Evolutionary conservation across 495 filamentous ascomycete genomes (phyloP).

Genomic region (Aspergillus saccharolyticus): DNA sequence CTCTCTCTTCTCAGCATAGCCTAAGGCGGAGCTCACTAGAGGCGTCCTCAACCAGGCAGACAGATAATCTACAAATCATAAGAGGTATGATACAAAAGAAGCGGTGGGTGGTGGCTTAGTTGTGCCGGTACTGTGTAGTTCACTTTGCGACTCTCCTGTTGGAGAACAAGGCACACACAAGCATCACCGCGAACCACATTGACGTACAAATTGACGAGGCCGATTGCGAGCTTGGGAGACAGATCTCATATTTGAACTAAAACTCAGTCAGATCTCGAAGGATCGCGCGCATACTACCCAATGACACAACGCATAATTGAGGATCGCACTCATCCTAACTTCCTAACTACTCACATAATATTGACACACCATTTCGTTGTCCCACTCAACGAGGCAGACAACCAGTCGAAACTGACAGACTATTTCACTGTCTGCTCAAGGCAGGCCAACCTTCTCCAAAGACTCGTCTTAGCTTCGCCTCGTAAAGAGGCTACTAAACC

Average conservation of each 20-base stretch:
- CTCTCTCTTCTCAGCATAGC: background rate
- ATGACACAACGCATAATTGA: background rate
- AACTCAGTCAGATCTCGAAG: no score
- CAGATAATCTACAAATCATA: background rate
- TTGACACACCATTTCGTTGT: no score
- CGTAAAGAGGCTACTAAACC: constrained; percentile 3
- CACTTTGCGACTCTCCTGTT: background rate
- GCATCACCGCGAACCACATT: no score
- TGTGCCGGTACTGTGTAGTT: background rate
- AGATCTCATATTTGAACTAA: no score
- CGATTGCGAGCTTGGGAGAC: no score
- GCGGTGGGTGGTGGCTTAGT: background rate
- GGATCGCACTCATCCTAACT: background rate
- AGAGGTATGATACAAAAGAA: background rate
- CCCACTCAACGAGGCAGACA: no score
- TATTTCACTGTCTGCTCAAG: background rate
- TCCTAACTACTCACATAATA: no score
- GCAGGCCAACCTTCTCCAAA: background rate
- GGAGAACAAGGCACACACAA: background rate
- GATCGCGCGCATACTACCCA: background rate
- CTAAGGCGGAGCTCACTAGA: background rate
- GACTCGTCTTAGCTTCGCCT: constrained; percentile 9
- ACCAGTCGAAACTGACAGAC: no score
- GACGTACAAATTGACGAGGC: no score
- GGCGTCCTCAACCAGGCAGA: background rate